Evolutionary conservation across 2,329 filamentous ascomycete species (phyloP).

Genomic region (Biscogniauxia sp.): DNA sequence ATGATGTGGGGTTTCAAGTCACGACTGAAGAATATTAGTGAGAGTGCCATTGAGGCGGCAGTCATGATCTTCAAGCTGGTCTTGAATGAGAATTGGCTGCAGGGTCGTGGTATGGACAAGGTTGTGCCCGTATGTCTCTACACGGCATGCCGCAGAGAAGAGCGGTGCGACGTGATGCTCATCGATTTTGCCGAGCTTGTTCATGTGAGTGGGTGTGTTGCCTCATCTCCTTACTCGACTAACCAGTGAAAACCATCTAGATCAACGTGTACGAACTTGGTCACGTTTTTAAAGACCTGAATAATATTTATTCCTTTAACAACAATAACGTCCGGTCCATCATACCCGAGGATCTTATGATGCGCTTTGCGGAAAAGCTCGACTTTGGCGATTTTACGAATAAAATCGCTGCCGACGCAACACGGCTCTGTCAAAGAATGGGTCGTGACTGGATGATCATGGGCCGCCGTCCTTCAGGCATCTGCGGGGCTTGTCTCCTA

Average conservation of each 20-base stretch:
- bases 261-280: constrained; percentile 93
- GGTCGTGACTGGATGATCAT: constrained; percentile 96
- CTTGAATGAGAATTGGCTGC: constrained; percentile 72
- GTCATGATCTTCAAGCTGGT: constrained; percentile 75
- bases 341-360: constrained; percentile 85
- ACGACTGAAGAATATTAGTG: constrained; percentile 55
- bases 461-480: constrained; percentile 86
- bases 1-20: constrained; percentile 62
- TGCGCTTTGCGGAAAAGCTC: constrained; percentile 85
- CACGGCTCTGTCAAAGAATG: constrained; percentile 88
- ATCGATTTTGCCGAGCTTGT: constrained; percentile 90
- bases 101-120: constrained; percentile 79
- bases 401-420: constrained; percentile 83
- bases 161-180: constrained; percentile 82
- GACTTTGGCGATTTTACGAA: constrained; percentile 83
- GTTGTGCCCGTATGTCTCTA: constrained; percentile 93
- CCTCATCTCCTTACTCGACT: neutral
- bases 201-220: constrained; percentile 36
- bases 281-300: constrained; percentile 80
- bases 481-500: constrained; percentile 91
- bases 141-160: constrained; percentile 76
- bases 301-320: constrained; percentile 69
- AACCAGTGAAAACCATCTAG: constrained; percentile 28
- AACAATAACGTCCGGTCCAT: constrained; percentile 60
- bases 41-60: constrained; percentile 62